Evolutionary conservation across 2,329 filamentous ascomycete species (phyloP).

Genomic region (Verruconis gallopava): DNA sequence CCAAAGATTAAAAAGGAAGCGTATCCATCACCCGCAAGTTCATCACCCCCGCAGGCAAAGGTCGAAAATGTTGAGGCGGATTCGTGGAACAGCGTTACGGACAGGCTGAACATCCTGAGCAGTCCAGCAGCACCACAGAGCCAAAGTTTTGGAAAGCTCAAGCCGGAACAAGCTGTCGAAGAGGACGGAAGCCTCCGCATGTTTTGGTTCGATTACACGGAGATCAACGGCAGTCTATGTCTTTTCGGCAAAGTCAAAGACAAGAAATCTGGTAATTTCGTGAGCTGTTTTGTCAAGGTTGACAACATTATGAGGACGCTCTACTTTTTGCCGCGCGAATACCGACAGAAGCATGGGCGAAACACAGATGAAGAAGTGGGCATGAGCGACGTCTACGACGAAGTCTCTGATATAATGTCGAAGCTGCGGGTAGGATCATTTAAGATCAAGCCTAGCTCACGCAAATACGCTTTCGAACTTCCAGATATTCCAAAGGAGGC

Average conservation of each 20-base stretch:
- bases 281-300: conserved; percentile 90
- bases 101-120: conserved; percentile 73
- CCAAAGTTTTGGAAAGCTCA: conserved; percentile 63
- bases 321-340: conserved; percentile 75
- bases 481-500: conserved; percentile 74
- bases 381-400: conserved; percentile 80
- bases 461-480: conserved; percentile 94
- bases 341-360: conserved; percentile 44
- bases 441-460: conserved; percentile 80
- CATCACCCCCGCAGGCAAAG: conserved; percentile 53
- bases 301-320: conserved; percentile 90
- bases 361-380: conserved; percentile 66
- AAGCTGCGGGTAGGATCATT: conserved; percentile 74
- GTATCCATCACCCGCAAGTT: conserved; percentile 59
- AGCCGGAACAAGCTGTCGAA: conserved; percentile 76
- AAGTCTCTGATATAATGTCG: conserved; percentile 81
- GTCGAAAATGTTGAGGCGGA: conserved; percentile 56
- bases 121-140: conserved; percentile 50
- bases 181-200: conserved; percentile 83
- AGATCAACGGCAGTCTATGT: conserved; percentile 81
- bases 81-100: conserved; percentile 78
- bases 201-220: conserved; percentile 95
- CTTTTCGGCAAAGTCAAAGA: conserved; percentile 94
- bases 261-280: conserved; percentile 63
- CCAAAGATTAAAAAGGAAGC: conserved; percentile 57